Conservation (phyloP, 768 basidiomycete species). For the Suillus subluteus region DNA sequence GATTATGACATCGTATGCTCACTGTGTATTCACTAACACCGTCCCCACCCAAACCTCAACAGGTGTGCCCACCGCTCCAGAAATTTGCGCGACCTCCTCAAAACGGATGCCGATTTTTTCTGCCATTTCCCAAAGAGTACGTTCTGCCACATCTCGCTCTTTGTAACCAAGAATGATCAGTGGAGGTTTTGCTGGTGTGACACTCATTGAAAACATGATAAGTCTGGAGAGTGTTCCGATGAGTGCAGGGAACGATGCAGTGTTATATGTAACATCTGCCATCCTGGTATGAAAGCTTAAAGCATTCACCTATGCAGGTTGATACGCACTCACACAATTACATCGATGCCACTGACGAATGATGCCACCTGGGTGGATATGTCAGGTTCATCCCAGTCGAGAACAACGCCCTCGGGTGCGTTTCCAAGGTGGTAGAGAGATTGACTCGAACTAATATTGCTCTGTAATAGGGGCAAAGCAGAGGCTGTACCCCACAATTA, state of each 20-base stretch:
- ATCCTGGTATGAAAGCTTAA: conserved; percentile 53
- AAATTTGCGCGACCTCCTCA: conserved; percentile 52
- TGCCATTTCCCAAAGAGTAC: conserved; percentile 71
- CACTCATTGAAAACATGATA: conserved; percentile 28
- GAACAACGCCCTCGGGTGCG: conserved; percentile 38
- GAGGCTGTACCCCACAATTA: conserved; percentile 55
- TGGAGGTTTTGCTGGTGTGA: conserved; percentile 36
- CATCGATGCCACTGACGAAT: conserved; percentile 50
- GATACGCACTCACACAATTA: conserved; percentile 62
- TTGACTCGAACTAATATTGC: conserved; percentile 61
- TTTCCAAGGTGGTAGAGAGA: conserved; percentile 35
- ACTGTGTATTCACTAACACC: neutral
- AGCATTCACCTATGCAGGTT: neutral
- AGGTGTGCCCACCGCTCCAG: conserved; percentile 63
- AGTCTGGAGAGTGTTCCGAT: conserved; percentile 66
- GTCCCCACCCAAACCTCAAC: conserved; percentile 74
- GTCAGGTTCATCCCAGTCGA: conserved; percentile 78
- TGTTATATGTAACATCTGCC: conserved; percentile 94
- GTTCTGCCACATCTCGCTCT: conserved; percentile 77
- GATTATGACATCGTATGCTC: neutral
- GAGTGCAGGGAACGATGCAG: conserved; percentile 78
- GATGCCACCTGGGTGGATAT: conserved; percentile 50
- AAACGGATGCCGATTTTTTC: conserved; percentile 57
- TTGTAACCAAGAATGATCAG: conserved; percentile 82
- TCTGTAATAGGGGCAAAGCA: conserved; percentile 77